Evolutionary conservation across 495 filamentous ascomycete genomes (phyloP), one percentile per base, ranked within the genome.

Genomic region (Letharia lupina): DNA sequence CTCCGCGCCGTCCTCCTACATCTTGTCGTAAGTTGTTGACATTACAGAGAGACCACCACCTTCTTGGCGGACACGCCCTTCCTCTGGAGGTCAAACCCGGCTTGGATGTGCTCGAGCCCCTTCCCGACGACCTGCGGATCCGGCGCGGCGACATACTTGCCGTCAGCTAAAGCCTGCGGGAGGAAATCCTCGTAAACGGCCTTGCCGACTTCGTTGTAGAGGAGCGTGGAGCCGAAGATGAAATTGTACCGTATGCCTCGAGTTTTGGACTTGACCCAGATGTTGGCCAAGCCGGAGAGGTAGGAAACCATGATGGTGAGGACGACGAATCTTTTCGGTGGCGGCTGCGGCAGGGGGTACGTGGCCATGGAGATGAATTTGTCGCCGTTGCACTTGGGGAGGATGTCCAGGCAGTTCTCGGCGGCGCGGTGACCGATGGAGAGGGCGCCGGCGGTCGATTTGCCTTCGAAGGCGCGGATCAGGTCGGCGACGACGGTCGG

Each of bases 51-150:
- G 5, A 82, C 73, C 33, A 83, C 80, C 10, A 80, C 42, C 69
- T 83, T 82, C 68, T 68, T 72, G 4, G 76, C 81, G 15, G 77
- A 80, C 35, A 79, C 72, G 0, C 80, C 80, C 60, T 75, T 74
- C 56, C 66, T 71, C 60, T 75, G 59, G 8, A 75, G 28, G 66
- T 81, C 75, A 47, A 77, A 63, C 12, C 69, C 81, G n/a, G 73
- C 69, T 64, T 82, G 79, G n/a, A 82, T 71, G 9, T 65, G 68
- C 28, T 79, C 75, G 15, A 84, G 63, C 1, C 81, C 79, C 1
- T 74, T 70, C 0, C 71, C 75, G 2, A 77, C 66, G 15, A 80
- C 70, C 12, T 68, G 20, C 4, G 76, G 72, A 3, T 77, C 69
- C 5, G 78, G 76, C 16, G 72, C 70, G 23, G 73, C 61, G 41